A percentile compares a stretch with the other conserved stretches of the same genome.
Conservation (phyloP, 345 rosid species). For the Raphanus raphanistrum region DNA sequence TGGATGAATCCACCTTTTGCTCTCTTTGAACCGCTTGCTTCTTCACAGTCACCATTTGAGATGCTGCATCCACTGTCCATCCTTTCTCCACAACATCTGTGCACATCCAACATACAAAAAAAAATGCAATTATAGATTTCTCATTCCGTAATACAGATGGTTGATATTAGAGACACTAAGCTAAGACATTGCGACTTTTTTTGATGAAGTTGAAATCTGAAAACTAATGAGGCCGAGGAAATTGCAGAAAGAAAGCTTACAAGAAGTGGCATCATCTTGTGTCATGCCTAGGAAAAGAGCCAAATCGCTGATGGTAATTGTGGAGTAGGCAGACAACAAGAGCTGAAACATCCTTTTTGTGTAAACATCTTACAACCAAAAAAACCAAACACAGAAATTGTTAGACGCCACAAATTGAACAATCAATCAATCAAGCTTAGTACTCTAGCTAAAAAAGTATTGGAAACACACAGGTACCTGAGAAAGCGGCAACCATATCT, state of each 20-base stretch:
- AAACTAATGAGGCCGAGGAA: background rate
- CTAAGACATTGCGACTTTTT: background rate
- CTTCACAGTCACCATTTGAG: slow-evolving; percentile 74
- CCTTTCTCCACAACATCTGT: slow-evolving; percentile 76
- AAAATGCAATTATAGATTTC: background rate
- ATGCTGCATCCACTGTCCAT: slow-evolving; percentile 63
- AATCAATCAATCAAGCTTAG: background rate
- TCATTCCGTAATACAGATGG: too few relatives aligned
- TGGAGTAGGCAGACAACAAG: slow-evolving; percentile 80
- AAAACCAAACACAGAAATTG: background rate
- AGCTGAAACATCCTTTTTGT: slow-evolving; percentile 77
- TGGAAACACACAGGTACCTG: slow-evolving; percentile 33
- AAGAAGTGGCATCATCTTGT: slow-evolving; percentile 69
- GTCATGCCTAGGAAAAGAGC: slow-evolving; percentile 86
- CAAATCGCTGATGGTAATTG: slow-evolving; percentile 65
- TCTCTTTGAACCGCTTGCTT: slow-evolving; percentile 54
- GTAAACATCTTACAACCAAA: slow-evolving; percentile 63
- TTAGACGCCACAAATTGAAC: background rate
- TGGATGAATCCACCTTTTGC: slow-evolving; percentile 71
- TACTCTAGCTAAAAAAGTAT: too few relatives aligned
- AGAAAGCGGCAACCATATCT: slow-evolving; percentile 67
- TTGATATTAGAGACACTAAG: too few relatives aligned
- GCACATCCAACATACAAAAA: background rate
- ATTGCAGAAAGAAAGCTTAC: slow-evolving; percentile 50
- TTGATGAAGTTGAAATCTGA: too few relatives aligned